phyloP scores from a whole-genome alignment of 2,329 filamentous ascomycete species.

The Eutypella sp. region DNA sequence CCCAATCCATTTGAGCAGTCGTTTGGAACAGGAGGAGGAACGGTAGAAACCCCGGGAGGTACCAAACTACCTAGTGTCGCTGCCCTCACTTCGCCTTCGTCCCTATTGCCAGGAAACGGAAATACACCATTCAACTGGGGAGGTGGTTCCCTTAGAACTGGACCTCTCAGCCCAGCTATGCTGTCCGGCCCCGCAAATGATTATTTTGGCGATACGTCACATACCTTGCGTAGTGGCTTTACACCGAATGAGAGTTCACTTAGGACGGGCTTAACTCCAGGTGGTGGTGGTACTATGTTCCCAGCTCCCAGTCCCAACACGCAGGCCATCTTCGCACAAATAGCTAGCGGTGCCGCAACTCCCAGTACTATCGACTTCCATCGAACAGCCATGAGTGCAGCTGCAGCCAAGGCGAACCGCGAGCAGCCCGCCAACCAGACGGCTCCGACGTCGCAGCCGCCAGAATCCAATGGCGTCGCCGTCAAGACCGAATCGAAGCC shows the following conservation, averaged over 20 bases:
- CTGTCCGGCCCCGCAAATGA: constrained; percentile 80
- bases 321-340: constrained; percentile 72
- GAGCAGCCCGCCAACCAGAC: constrained; percentile 34
- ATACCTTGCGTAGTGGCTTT: constrained; percentile 75
- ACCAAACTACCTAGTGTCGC: constrained; percentile 85
- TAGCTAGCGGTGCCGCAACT: constrained; percentile 77
- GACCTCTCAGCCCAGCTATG: constrained; percentile 95
- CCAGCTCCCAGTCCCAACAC: constrained; percentile 84
- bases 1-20: constrained; percentile 97
- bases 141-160: constrained; percentile 79
- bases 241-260: constrained; percentile 96
- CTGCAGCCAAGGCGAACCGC: constrained; percentile 55
- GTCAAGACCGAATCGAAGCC: constrained; percentile 47
- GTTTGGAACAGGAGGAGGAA: constrained; percentile 60
- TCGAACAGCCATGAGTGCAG: constrained; percentile 79
- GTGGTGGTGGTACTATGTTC: constrained; percentile 96
- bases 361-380: constrained; percentile 93
- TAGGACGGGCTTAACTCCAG: constrained; percentile 85
- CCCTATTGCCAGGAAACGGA: constrained; percentile 68
- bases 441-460: constrained; percentile 46
- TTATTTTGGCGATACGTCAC: constrained; percentile 75
- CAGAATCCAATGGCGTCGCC: constrained; percentile 41
- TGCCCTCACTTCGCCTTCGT: constrained; percentile 82
- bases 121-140: constrained; percentile 75
- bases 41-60: constrained; percentile 75